These are phyloP conservation scores for Coemansia sp. DNA, from an alignment of 192 early-diverging fungal species.

Conservation along the genomic window DNA sequence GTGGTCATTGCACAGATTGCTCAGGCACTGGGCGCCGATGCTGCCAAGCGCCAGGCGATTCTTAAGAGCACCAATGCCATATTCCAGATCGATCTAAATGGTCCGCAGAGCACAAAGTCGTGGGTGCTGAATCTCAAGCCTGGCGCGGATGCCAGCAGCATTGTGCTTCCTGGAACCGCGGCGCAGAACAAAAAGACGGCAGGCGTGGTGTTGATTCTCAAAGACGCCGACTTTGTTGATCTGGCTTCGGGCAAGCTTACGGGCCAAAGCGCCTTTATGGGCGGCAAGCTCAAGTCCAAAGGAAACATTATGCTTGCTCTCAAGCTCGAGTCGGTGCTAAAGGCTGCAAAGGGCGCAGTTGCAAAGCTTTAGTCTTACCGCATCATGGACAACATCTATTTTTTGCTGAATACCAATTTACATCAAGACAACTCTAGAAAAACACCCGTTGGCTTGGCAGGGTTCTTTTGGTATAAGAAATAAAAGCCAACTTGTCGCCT, in stretches of 20 bases:
- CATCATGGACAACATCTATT: background rate
- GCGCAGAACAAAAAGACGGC: conserved; percentile 61
- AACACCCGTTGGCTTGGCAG: background rate
- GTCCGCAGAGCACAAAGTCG: conserved; percentile 61
- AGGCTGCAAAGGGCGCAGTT: conserved; percentile 53
- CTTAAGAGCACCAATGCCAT: conserved; percentile 79
- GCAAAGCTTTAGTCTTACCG: conserved; percentile 59
- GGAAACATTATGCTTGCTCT: conserved; percentile 73
- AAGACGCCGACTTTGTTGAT: conserved; percentile 79
- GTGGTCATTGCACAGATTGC: conserved; percentile 71
- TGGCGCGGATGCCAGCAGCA: conserved; percentile 58
- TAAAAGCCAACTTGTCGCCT: background rate
- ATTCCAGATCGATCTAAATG: conserved; percentile 86
- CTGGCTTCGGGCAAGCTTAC: conserved; percentile 83
- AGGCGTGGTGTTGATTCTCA: conserved; percentile 69
- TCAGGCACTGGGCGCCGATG: conserved; percentile 56
- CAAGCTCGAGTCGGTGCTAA: conserved; percentile 68
- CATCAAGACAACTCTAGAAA: background rate
- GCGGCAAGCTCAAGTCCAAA: conserved; percentile 85
- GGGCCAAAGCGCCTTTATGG: conserved; percentile 89
- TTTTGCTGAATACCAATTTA: background rate
- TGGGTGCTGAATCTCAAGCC: conserved; percentile 90
- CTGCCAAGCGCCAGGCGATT: conserved; percentile 60
- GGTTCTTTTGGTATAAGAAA: background rate
- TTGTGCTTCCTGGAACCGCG: conserved; percentile 57